Conservation (phyloP, 2,329 filamentous ascomycete species). For the Aureobasidium melanogenum region DNA sequence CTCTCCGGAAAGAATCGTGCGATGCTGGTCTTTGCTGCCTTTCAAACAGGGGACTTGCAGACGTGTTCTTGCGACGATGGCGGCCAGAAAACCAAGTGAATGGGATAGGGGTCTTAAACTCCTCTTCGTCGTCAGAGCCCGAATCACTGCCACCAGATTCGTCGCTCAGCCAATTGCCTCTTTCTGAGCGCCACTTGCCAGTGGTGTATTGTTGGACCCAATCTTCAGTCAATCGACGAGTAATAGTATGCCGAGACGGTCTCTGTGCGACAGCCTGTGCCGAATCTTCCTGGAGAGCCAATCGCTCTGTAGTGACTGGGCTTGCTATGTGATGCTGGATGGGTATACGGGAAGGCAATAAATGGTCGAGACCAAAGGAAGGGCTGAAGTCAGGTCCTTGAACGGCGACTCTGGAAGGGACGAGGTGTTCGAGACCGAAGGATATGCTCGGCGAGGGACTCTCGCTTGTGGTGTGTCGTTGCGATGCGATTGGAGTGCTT, state of each 20-base stretch:
- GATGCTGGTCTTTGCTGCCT: background rate
- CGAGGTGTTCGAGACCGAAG: conserved; percentile 28
- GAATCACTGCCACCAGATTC: conserved; percentile 52
- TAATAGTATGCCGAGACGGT: conserved; percentile 23
- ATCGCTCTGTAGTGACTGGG: conserved; percentile 7
- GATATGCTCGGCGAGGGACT: conserved; percentile 23
- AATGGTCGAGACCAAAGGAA: conserved; percentile 27
- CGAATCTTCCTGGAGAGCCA: background rate
- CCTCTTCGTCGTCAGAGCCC: conserved; percentile 26
- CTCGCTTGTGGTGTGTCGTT: conserved; percentile 17
- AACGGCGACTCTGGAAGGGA: conserved; percentile 22
- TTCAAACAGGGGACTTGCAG: conserved; percentile 1
- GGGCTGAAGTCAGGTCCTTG: conserved; percentile 9
- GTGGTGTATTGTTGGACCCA: conserved; percentile 70
- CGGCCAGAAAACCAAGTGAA: conserved; percentile 13
- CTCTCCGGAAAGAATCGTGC: conserved; percentile 11
- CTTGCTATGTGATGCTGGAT: conserved; percentile 10
- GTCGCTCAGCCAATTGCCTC: conserved; percentile 78
- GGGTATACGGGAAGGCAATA: conserved; percentile 23
- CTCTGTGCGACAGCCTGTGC: background rate
- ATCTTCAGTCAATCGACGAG: conserved; percentile 61
- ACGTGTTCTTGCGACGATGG: conserved; percentile 10
- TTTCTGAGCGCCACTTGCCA: conserved; percentile 58
- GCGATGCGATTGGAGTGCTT: background rate
- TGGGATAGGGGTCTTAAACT: conserved; percentile 15